A percentile compares a stretch with the other conserved stretches of the same genome.
Conservation (phyloP, 2,329 filamentous ascomycete genomes). For the Scedosporium aurantiacum region DNA sequence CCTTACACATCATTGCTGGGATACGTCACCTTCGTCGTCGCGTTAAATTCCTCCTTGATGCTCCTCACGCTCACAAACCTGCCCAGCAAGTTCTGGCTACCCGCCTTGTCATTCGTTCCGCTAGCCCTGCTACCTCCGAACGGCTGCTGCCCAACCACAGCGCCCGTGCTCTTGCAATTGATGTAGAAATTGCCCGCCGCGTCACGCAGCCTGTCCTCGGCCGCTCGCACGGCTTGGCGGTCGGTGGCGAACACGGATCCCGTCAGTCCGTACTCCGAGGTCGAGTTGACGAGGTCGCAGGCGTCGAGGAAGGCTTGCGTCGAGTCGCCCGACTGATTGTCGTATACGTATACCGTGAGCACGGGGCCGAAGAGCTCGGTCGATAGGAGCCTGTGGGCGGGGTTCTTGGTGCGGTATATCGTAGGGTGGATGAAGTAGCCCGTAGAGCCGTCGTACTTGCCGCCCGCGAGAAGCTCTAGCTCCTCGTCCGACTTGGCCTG, state of each 20-base stretch:
- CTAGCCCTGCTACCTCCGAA: conserved; percentile 59
- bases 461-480: conserved; percentile 63
- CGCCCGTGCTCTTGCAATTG: conserved; percentile 71
- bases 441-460: conserved; percentile 64
- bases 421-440: conserved; percentile 81
- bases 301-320: conserved; percentile 44
- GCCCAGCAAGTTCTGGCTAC: conserved; percentile 50
- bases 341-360: conserved; percentile 65
- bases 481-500: conserved; percentile 65
- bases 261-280: conserved; percentile 68
- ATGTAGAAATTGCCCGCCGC: conserved; percentile 77
- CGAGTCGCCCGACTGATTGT: conserved; percentile 44
- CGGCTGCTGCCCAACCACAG: conserved; percentile 62
- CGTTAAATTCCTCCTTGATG: conserved; percentile 65
- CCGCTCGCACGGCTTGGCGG: conserved; percentile 51
- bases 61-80: conserved; percentile 57
- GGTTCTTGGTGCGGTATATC: conserved; percentile 64
- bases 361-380: conserved; percentile 78
- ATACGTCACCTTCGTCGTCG: conserved; percentile 53
- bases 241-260: conserved; percentile 66
- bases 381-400: conserved; percentile 61
- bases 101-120: conserved; percentile 65
- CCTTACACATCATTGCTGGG: conserved; percentile 56
- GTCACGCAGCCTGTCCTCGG: conserved; percentile 61
- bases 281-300: conserved; percentile 56